A percentile compares a stretch with the other conserved stretches of the same genome.
Evolutionary conservation across 306 rosid species (phyloP).

Genomic region (Pueraria montana): DNA sequence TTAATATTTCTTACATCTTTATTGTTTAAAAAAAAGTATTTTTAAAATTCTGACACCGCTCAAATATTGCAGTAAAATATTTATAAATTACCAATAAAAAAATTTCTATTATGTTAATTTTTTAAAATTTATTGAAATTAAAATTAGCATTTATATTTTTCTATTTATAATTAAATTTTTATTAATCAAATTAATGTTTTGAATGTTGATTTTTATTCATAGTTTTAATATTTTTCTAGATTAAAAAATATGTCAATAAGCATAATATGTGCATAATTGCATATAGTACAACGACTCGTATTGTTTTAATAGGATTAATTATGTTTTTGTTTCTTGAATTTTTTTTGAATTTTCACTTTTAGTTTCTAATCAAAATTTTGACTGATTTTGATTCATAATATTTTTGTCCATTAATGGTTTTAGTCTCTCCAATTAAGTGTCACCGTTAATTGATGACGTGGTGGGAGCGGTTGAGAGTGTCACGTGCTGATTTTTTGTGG

Average conservation of each 20-base stretch:
- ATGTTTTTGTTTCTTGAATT: too few relatives aligned
- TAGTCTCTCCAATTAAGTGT: too few relatives aligned
- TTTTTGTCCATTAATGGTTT: too few relatives aligned
- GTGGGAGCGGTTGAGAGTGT: too few relatives aligned
- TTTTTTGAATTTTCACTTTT: too few relatives aligned
- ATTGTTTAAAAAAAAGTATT: background rate
- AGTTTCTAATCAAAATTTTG: too few relatives aligned
- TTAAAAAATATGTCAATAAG: background rate
- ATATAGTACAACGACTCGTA: background rate
- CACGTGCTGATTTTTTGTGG: too few relatives aligned
- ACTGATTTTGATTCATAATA: too few relatives aligned
- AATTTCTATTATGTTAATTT: background rate
- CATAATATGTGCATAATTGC: background rate
- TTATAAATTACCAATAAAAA: background rate
- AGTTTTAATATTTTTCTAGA: background rate
- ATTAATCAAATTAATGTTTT: background rate
- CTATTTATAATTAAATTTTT: background rate
- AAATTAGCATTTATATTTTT: background rate
- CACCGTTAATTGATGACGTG: too few relatives aligned
- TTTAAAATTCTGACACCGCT: background rate
- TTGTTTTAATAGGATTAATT: too few relatives aligned
- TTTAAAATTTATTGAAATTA: background rate
- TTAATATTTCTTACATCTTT: background rate
- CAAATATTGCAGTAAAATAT: background rate
- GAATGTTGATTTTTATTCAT: background rate